Conservation (phyloP, 768 basidiomycete species). For the Suillus lakei region DNA sequence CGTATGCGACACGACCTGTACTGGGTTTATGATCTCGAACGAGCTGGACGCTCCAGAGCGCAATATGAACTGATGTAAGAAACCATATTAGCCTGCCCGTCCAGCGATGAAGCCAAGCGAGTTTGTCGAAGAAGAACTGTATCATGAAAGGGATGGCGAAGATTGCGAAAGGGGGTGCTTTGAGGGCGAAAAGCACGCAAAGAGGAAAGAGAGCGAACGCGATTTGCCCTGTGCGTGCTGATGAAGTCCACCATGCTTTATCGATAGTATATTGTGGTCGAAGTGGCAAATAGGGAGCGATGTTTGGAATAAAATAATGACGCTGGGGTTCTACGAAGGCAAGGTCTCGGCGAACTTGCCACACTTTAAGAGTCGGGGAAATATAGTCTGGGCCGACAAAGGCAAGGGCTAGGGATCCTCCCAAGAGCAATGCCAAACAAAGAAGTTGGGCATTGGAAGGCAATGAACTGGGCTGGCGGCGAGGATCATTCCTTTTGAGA, state of each 20-base stretch:
- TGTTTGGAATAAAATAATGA: slow-evolving; percentile 26
- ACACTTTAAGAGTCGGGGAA: slow-evolving; percentile 50
- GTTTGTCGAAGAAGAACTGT: slow-evolving; percentile 77
- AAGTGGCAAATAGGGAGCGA: slow-evolving; percentile 40
- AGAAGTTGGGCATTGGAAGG: slow-evolving; percentile 72
- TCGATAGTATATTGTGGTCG: slow-evolving; percentile 62
- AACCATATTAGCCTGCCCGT: slow-evolving; percentile 72
- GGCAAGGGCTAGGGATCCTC: slow-evolving; percentile 48
- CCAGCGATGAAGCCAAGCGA: slow-evolving; percentile 74
- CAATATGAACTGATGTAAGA: slow-evolving; percentile 61
- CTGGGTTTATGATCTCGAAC: slow-evolving; percentile 49
- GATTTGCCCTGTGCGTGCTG: slow-evolving; percentile 68
- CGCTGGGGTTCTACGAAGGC: slow-evolving; percentile 22
- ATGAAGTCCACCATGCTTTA: slow-evolving; percentile 75
- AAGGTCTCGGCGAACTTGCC: slow-evolving; percentile 39
- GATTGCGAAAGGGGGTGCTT: slow-evolving; percentile 71
- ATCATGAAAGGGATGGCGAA: slow-evolving; percentile 65
- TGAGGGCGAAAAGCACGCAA: slow-evolving; percentile 72
- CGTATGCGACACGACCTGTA: slow-evolving; percentile 48
- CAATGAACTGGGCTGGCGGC: slow-evolving; percentile 49
- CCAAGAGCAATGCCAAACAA: slow-evolving; percentile 47
- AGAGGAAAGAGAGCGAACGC: slow-evolving; percentile 76
- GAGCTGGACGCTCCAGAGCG: slow-evolving; percentile 73
- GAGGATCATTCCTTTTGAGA: slow-evolving; percentile 36
- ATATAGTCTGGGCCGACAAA: slow-evolving; percentile 76